Base-by-base conservation (phyloP, 108 stramenopile genomes). In the Fistulifera pelliculosa region DNA sequence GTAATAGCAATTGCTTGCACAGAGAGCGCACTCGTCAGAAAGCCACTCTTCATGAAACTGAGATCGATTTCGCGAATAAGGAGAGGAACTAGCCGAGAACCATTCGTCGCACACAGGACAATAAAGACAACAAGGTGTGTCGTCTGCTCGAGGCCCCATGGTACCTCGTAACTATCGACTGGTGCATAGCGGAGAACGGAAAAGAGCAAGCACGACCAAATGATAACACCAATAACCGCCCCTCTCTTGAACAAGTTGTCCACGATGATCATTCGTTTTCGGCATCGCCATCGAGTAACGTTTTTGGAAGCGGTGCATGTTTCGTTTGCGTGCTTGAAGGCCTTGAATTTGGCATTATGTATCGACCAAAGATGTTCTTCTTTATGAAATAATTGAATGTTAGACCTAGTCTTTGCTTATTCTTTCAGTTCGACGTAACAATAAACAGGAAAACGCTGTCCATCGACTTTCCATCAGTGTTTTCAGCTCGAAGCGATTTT, bases 1-100 rank as follows among this genome's bases (percentile, higher is more conserved):
- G 49, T 18, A 11, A 75, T 50, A 0, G 80, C 75, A 23, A 81
- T 52, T 27, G 52, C 35, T 55, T 77, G 75, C 10, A 71, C 70
- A 15, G 56, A 55, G 16, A 81, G n/a, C 23, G 75, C 75, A 1
- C 68, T 73, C 8, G 45, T 51, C 39, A 81, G 42, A 19, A 81
- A 47, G 5, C 80, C 80, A 31, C 48, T 49, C 11, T 5, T 13
- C 8, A 64, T 62, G 1, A 60, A 54, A 12, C 39, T 61, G 35
- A 63, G 35, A 47, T 51, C 50, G 25, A 35, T 35, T 35, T 35
- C 31, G 31, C 66, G 44, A 42, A 39, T 8, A 26, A 45, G 12
- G 47, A 45, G 43, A 10, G 38, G 56, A 2, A 45, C 15, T 12
- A 58, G 1, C 19, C 21, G 10, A n/a, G 17, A 41, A 2, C 15